Evolutionary conservation across 202 grass and related monocot species (phyloP).

Genomic region (Carex sylvatica): DNA sequence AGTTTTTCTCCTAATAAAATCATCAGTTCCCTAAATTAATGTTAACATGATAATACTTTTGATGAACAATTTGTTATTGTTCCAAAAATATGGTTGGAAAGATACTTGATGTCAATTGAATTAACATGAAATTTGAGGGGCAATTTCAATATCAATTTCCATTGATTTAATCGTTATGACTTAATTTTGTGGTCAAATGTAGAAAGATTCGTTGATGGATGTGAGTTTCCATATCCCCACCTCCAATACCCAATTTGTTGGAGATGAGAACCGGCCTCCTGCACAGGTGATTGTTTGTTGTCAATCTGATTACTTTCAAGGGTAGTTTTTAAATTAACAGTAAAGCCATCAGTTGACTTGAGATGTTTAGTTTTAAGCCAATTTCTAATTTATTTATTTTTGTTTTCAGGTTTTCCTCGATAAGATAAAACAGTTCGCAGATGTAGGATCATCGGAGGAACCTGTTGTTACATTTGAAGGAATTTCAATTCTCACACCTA

Average conservation of each 20-base stretch:
- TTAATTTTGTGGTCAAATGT: constrained; percentile 30
- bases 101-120: not conserved
- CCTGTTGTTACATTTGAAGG: constrained; percentile 89
- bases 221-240: constrained; percentile 94
- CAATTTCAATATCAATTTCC: constrained; percentile 1
- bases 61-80: not conserved
- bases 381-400: constrained; percentile 15
- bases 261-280: constrained; percentile 67
- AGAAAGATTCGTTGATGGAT: constrained; percentile 99
- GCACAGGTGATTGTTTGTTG: constrained; percentile 56
- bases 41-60: constrained; percentile 1
- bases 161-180: not conserved
- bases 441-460: constrained; percentile 68
- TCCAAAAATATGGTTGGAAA: constrained; percentile 6
- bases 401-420: constrained; percentile 76
- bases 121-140: not conserved
- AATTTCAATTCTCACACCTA: constrained; percentile 94
- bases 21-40: not conserved
- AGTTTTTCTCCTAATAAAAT: not conserved
- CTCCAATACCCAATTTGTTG: constrained; percentile 82
- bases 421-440: constrained; percentile 40
- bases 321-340: not conserved
- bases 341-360: not conserved
- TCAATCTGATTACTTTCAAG: not conserved
- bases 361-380: not conserved